Percentiles rank a stretch among this genome's conserved stretches.
Conservation (phyloP, 2,329 filamentous ascomycete species). For the Botrytis medusae region DNA sequence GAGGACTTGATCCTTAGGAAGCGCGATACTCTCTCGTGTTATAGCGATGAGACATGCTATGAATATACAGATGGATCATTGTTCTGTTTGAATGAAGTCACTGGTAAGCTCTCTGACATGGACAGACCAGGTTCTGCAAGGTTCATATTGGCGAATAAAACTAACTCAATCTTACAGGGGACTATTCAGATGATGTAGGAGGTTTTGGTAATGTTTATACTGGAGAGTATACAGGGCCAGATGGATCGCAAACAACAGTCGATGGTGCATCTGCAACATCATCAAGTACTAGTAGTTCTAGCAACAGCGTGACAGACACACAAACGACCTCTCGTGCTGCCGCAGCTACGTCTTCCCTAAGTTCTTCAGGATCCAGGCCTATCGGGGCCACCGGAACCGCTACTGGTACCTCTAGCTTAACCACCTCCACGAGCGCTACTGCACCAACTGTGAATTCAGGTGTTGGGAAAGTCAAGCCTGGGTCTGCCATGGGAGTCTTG, state of each 20-base stretch:
- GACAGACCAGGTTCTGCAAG: too few species aligned
- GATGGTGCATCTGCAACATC: neutral
- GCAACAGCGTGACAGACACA: neutral
- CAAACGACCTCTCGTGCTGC: neutral
- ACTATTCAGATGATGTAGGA: neutral
- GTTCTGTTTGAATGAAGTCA: neutral
- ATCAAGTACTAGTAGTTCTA: neutral
- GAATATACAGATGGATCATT: neutral
- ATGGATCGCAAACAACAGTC: neutral
- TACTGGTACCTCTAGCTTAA: neutral
- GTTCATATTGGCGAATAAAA: neutral
- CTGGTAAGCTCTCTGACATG: neutral
- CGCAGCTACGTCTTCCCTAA: neutral
- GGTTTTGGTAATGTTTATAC: neutral
- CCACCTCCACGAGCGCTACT: neutral
- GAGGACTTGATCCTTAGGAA: neutral
- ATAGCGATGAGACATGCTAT: neutral
- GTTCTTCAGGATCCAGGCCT: neutral
- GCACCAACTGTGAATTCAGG: neutral
- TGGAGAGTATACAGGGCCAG: neutral
- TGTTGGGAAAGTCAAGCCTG: neutral
- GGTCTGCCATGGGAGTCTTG: neutral
- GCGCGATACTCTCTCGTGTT: neutral
- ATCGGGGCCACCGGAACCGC: neutral
- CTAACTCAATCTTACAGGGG: neutral